These are phyloP conservation scores for Trichoderma lentiforme DNA, from an alignment of 2,329 filamentous ascomycete species.

Conservation along the genomic window DNA sequence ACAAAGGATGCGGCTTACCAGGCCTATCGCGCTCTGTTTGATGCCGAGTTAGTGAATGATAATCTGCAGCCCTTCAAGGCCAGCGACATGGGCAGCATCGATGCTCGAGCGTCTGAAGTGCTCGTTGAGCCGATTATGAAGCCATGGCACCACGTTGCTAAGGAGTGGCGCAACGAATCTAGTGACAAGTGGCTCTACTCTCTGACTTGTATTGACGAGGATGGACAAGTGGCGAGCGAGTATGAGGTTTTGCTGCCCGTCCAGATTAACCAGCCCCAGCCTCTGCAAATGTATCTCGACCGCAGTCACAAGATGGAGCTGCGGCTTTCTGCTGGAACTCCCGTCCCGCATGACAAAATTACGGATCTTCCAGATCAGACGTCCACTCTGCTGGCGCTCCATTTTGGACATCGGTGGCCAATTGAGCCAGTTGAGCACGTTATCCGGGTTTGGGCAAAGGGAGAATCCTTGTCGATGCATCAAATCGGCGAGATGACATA, in stretches of 20 bases:
- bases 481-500: constrained; percentile 33
- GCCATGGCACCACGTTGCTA: constrained; percentile 48
- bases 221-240: constrained; percentile 31
- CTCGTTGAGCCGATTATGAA: constrained; percentile 39
- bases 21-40: constrained; percentile 68
- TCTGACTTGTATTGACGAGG: constrained; percentile 36
- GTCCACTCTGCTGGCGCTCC: constrained; percentile 42
- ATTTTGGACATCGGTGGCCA: constrained; percentile 47
- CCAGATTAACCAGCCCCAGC: constrained; percentile 35
- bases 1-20: constrained; percentile 80
- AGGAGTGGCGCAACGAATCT: constrained; percentile 38
- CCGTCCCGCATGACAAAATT: constrained; percentile 23
- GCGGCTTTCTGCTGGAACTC: constrained; percentile 21
- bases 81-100: constrained; percentile 38
- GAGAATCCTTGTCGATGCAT: constrained; percentile 26
- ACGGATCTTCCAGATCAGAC: constrained; percentile 41
- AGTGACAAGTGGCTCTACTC: constrained; percentile 26
- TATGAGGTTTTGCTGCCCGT: constrained; percentile 46
- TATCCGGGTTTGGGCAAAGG: constrained; percentile 38
- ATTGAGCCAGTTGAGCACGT: constrained; percentile 40
- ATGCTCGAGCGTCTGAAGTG: constrained; percentile 35
- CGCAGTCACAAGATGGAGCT: constrained; percentile 34
- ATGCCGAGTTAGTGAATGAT: constrained; percentile 70
- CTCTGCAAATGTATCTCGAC: constrained; percentile 42
- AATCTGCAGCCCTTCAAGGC: constrained; percentile 65